A percentile compares a stretch with the other conserved stretches of the same genome.
Conservation (phyloP, 1,284 basidiomycete species). For the Peniophora sp. region DNA sequence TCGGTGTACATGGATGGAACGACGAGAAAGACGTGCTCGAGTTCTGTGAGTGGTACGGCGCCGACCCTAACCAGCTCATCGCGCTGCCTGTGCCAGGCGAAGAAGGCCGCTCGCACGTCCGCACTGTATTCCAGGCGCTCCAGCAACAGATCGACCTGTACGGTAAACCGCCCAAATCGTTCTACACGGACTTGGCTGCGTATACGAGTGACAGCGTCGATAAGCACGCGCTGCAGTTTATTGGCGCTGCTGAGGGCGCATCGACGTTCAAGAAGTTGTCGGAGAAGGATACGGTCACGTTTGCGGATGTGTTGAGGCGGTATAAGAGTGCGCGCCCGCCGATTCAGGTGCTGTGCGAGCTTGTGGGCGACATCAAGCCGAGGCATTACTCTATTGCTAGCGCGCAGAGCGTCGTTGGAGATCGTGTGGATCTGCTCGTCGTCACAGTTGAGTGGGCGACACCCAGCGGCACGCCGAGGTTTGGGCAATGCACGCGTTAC, state of each 20-base stretch:
- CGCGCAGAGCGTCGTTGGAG: constrained; percentile 89
- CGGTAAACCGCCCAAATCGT: constrained; percentile 92
- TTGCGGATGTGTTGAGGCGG: constrained; percentile 79
- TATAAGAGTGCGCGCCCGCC: constrained; percentile 79
- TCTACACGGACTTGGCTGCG: constrained; percentile 84
- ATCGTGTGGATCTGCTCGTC: constrained; percentile 90
- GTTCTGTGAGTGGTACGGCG: constrained; percentile 90
- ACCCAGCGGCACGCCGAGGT: constrained; percentile 76
- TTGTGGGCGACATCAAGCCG: constrained; percentile 93
- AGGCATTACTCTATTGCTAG: constrained; percentile 98
- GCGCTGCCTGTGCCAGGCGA: constrained; percentile 68
- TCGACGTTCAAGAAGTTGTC: constrained; percentile 92
- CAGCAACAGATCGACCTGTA: constrained; percentile 98
- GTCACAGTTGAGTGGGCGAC: constrained; percentile 95
- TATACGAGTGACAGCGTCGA: constrained; percentile 72
- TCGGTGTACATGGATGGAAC: constrained; percentile 98
- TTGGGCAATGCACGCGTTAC: constrained; percentile 96
- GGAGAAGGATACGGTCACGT: constrained; percentile 93
- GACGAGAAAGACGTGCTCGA: constrained; percentile 83
- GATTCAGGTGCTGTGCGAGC: constrained; percentile 79
- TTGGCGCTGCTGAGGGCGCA: constrained; percentile 87
- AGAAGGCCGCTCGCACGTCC: constrained; percentile 67
- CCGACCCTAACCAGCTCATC: constrained; percentile 76
- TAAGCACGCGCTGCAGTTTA: constrained; percentile 82
- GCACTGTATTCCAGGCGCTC: constrained; percentile 92